Evolutionary conservation across 768 basidiomycete genomes (phyloP).

Genomic region (Chalciporus chontae): DNA sequence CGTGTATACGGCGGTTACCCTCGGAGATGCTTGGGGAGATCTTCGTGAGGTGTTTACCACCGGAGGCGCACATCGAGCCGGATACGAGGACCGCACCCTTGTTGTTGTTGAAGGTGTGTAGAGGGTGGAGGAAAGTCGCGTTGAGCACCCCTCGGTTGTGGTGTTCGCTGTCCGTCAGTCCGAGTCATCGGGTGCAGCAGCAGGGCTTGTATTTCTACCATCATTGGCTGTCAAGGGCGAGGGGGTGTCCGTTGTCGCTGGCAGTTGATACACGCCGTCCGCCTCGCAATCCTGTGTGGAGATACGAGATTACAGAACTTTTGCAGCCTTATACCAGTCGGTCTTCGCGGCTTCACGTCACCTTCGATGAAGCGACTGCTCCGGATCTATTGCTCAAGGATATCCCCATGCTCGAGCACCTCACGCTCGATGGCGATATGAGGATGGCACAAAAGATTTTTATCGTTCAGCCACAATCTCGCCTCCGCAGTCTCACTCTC

Average conservation of each 20-base stretch:
- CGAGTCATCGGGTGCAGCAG: constrained; percentile 5
- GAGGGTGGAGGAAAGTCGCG: constrained; percentile 40
- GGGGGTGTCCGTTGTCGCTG: constrained; percentile 18
- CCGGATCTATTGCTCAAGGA: constrained; percentile 15
- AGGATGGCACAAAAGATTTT: constrained; percentile 3
- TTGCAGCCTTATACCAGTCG: constrained; percentile 19
- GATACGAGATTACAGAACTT: constrained; percentile 19
- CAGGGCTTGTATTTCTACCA: constrained; percentile 13
- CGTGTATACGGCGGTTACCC: constrained; percentile 37
- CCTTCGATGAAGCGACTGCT: constrained; percentile 7
- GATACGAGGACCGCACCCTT: constrained; percentile 30
- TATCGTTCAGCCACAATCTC: constrained; percentile 4
- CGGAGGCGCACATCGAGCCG: constrained; percentile 23
- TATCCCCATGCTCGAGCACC: constrained; percentile 16
- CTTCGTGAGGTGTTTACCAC: constrained; percentile 38
- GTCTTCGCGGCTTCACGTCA: constrained; percentile 8
- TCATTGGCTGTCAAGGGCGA: constrained; percentile 20
- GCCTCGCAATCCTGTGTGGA: constrained; percentile 18
- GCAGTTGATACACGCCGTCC: constrained; percentile 15
- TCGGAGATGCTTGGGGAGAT: constrained; percentile 46
- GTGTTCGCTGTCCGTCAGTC: constrained; percentile 36
- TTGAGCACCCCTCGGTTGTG: constrained; percentile 43
- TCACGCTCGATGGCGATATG: constrained; percentile 13
- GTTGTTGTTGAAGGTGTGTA: constrained; percentile 39
- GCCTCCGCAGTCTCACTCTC: constrained; percentile 15